Evolutionary conservation across 768 basidiomycete genomes (phyloP), one percentile per base, ranked within the genome.

Genomic region (Lactarius sanguifluus): DNA sequence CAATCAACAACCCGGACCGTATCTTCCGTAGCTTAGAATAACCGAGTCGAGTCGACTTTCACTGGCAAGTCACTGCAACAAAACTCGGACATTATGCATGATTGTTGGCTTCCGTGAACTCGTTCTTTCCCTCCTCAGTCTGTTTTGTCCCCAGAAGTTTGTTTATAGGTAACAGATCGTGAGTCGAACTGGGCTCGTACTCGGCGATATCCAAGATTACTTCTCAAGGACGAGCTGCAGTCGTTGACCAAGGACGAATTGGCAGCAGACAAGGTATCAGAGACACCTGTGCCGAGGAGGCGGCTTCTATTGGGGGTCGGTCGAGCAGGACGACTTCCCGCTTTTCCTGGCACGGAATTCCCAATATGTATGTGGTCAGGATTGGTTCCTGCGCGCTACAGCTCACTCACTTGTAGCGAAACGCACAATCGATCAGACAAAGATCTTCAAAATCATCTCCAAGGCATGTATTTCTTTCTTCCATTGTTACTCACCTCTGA

Each of bases 301-400:
- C 81, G 0, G 71, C 7, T 32, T 79, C 81, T 0, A 77, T 91
- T n/a, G 91, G 90, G 90, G 79, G 71, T n/a, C n/a, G 43, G 76
- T 75, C 56, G 82, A 86, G 28, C 78, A 83, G 66, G 78, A 82
- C 18, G 80, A 80, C 5, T 78, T 85, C 56, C 83, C 81, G 5
- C 85, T 86, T 1, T 91, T 89, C 69, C 89, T 25, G 90, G 90
- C 52, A 90, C 91, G 88, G 88, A 85, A 70, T 92, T 91, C 71
- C 76, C 91, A 69, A 91, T 86, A 50, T 88, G 88, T 86, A 65
- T 67, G 25, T 2, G 47, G 38, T 15, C 43, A 55, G 5, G 5
- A 12, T 20, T 7, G 6, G 32, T 15, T 55, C 16, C 28, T 50
- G 50, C 40, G 36, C 8, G 61, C 62, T 60, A 2, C 50, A 69